Evolutionary conservation across 257 asterid species (phyloP).

Genomic region (Solanum neorickii): DNA sequence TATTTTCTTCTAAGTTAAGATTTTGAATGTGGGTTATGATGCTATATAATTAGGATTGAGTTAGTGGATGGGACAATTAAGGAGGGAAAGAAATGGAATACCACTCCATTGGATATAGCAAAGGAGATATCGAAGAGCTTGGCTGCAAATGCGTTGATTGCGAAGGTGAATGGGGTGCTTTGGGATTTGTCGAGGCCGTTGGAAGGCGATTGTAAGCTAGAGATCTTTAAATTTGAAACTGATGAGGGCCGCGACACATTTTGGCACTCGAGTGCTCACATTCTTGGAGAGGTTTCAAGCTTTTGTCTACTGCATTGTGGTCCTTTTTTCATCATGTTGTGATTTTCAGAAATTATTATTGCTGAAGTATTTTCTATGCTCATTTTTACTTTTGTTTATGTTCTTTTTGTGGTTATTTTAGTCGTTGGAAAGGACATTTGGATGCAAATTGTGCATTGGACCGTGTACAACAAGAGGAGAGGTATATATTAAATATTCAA

Average conservation of each 20-base stretch:
- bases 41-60: constrained; percentile 33
- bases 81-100: constrained; percentile 85
- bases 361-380: not conserved
- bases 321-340: not conserved
- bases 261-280: constrained; percentile 99
- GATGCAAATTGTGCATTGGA: constrained; percentile 6
- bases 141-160: constrained; percentile 75
- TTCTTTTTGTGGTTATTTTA: not conserved
- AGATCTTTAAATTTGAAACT: constrained; percentile 60
- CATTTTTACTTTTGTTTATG: not conserved
- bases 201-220: constrained; percentile 83
- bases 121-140: constrained; percentile 88
- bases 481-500: not conserved
- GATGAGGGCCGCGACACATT: constrained; percentile 95
- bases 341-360: not conserved
- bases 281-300: constrained; percentile 75
- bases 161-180: constrained; percentile 64
- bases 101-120: constrained; percentile 79
- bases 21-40: not conserved
- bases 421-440: constrained; percentile 8
- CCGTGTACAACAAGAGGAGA: constrained; percentile 10
- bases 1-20: not conserved
- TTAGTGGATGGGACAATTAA: constrained; percentile 68
- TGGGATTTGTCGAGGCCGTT: constrained; percentile 93
- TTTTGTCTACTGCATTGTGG: not conserved